These are phyloP conservation scores for Chernovozyma aurita DNA, from an alignment of 1,139 yeast genomes.

Conservation along the genomic window DNA sequence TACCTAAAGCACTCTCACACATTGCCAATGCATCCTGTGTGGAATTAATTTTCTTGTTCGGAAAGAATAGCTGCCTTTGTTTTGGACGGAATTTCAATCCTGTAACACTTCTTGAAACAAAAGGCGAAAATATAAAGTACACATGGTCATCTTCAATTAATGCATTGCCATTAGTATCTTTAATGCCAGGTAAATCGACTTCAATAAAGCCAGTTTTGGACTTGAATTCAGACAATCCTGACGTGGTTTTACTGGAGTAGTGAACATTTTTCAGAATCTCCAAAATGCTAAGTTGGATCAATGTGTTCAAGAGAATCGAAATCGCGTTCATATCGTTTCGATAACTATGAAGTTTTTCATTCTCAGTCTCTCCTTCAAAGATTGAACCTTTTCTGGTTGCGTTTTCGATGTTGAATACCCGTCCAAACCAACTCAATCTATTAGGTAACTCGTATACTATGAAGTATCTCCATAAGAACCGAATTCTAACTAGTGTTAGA, in stretches of 20 bases:
- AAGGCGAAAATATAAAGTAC: slow-evolving; percentile 9
- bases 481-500: slow-evolving; percentile 12
- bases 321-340: slow-evolving; percentile 5
- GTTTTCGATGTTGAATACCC: neutral
- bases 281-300: slow-evolving; percentile 15
- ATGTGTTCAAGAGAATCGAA: slow-evolving; percentile 12
- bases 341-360: slow-evolving; percentile 6
- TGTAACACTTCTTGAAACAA: slow-evolving; percentile 1
- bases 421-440: slow-evolving; percentile 4
- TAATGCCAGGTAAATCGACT: slow-evolving; percentile 9
- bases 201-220: slow-evolving; percentile 8
- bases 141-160: neutral
- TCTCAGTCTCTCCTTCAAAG: too few relatives aligned
- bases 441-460: slow-evolving; percentile 12
- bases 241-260: too few relatives aligned
- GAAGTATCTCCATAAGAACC: slow-evolving; percentile 16
- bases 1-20: neutral
- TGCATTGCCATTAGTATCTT: neutral
- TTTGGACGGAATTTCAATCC: neutral
- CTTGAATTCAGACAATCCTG: slow-evolving; percentile 12
- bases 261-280: slow-evolving; percentile 8
- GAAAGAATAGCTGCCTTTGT: neutral
- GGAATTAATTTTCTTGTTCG: neutral
- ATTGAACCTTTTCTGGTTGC: too few relatives aligned
- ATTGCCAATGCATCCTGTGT: neutral